A percentile compares a stretch with the other conserved stretches of the same genome.
Conservation (phyloP, 371 early-diverging fungal genomes). For the Lichtheimia ornata region DNA sequence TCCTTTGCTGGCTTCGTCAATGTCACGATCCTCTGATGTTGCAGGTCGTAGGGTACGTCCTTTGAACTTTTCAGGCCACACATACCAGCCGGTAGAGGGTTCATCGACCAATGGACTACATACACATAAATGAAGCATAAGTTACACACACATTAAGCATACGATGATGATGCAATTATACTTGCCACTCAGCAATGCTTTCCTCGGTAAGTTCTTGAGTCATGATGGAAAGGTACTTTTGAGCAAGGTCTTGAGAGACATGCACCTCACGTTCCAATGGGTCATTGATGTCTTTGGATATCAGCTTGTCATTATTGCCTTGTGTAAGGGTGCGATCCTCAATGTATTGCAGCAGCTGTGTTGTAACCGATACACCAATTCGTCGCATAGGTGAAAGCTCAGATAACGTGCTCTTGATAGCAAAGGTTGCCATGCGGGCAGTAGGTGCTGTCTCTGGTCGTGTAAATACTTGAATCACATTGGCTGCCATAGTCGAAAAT, state of each 20-base stretch:
- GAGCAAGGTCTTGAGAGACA: conserved; percentile 8
- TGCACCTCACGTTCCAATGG: conserved; percentile 41
- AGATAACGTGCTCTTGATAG: conserved; percentile 59
- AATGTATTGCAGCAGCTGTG: conserved; percentile 56
- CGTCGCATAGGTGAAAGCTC: conserved; percentile 75
- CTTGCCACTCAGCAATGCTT: conserved; percentile 31
- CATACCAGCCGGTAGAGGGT: conserved; percentile 71
- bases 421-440: conserved; percentile 54
- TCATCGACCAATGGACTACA: conserved; percentile 55
- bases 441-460: conserved; percentile 61
- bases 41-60: conserved; percentile 52
- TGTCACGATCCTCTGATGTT: conserved; percentile 24
- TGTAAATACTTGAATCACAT: conserved; percentile 69
- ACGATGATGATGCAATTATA: not conserved
- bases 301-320: conserved; percentile 49
- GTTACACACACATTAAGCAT: too few relatives aligned
- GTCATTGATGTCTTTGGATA: conserved; percentile 37
- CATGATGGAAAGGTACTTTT: conserved; percentile 23
- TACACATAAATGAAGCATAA: conserved; percentile 9
- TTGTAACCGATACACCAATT: conserved; percentile 53
- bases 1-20: conserved; percentile 50
- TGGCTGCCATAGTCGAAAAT: conserved; percentile 75
- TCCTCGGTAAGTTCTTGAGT: conserved; percentile 34
- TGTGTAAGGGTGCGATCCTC: conserved; percentile 59
- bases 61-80: conserved; percentile 66